Conservation (phyloP, 2,329 filamentous ascomycete species). For the Phoma sp. region DNA sequence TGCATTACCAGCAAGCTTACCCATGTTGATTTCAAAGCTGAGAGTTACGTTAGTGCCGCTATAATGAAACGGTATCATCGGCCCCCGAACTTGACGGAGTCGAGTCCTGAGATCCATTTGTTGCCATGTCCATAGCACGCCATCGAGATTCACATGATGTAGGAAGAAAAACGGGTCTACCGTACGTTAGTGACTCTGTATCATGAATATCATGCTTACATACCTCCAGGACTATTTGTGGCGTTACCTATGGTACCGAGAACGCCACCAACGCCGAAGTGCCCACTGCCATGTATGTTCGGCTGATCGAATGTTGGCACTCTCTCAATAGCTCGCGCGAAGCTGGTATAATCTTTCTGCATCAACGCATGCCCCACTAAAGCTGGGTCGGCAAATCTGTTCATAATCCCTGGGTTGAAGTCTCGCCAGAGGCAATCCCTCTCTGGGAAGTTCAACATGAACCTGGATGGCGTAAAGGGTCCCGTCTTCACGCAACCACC, state of each 20-base stretch:
- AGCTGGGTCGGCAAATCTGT: constrained; percentile 24
- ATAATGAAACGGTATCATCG: constrained; percentile 27
- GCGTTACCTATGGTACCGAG: constrained; percentile 42
- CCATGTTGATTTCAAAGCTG: constrained; percentile 40
- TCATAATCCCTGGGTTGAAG: constrained; percentile 35
- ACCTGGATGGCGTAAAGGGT: constrained; percentile 32
- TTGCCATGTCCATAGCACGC: no score
- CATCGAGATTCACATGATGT: no score
- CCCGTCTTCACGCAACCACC: constrained; percentile 43
- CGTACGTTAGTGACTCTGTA: no score
- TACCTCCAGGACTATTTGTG: constrained; percentile 40
- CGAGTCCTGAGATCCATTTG: constrained; percentile 5
- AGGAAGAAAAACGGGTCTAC: constrained; percentile 25
- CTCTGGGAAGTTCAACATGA: constrained; percentile 31
- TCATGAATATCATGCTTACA: not conserved
- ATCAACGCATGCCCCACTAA: constrained; percentile 29
- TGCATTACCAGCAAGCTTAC: constrained; percentile 33
- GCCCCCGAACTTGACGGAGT: constrained; percentile 26
- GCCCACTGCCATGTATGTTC: constrained; percentile 45
- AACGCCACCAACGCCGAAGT: constrained; percentile 46
- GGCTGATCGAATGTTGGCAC: not conserved
- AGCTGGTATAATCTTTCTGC: constrained; percentile 35
- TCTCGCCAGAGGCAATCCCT: constrained; percentile 41
- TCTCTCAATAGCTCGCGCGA: constrained; percentile 33
- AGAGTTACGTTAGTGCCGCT: constrained; percentile 39